Evolutionary conservation across 2,329 filamentous ascomycete species (phyloP).

Genomic region (Cordyceps fumosorosea): DNA sequence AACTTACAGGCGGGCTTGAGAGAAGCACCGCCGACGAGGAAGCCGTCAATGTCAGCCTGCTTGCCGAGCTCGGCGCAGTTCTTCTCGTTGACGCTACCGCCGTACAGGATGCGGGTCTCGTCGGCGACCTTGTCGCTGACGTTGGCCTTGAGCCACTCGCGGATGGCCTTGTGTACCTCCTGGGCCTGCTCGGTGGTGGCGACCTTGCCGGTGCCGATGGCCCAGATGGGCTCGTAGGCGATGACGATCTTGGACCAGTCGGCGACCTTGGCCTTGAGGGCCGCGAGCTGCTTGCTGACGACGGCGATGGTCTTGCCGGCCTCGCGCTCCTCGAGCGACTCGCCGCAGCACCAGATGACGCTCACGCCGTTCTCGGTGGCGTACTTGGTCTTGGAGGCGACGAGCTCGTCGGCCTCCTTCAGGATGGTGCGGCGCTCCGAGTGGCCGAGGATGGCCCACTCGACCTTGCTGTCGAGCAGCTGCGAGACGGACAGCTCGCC

Average conservation of each 20-base stretch:
- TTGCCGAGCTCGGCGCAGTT: conserved; percentile 91
- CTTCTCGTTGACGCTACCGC: conserved; percentile 95
- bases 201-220: conserved; percentile 87
- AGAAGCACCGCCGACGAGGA: conserved; percentile 92
- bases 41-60: conserved; percentile 93
- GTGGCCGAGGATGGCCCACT: conserved; percentile 90
- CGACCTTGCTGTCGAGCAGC: conserved; percentile 80
- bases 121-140: conserved; percentile 71
- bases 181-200: conserved; percentile 85
- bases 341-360: conserved; percentile 96
- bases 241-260: conserved; percentile 95
- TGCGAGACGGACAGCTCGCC: conserved; percentile 92
- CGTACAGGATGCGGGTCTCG: conserved; percentile 90
- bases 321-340: conserved; percentile 91
- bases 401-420: conserved; percentile 75
- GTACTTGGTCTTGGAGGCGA: conserved; percentile 91
- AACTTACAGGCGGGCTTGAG: conserved; percentile 89
- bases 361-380: conserved; percentile 79
- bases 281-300: conserved; percentile 77
- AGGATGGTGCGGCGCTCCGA: conserved; percentile 90
- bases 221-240: conserved; percentile 99
- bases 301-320: conserved; percentile 76
- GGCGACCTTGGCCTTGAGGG: conserved; percentile 66
- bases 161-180: conserved; percentile 88
- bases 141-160: conserved; percentile 76